phyloP scores from a whole-genome alignment of 768 basidiomycete genomes.

The Tylopilus sp. region DNA sequence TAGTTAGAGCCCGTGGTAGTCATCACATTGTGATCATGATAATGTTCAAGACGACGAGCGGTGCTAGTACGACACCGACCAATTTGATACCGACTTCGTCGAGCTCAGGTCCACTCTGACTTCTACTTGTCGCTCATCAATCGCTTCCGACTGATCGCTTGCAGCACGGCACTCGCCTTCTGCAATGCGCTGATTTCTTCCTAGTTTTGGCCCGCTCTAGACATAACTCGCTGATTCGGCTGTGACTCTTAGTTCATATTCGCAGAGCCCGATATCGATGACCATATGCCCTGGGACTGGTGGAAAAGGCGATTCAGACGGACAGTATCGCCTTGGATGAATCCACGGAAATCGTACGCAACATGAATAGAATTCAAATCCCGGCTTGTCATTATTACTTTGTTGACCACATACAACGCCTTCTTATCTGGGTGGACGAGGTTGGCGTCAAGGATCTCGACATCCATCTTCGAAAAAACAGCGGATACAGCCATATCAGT shows the following conservation, averaged over 20 bases:
- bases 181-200: too few species aligned
- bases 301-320: too few species aligned
- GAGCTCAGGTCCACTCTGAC: too few species aligned
- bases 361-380: neutral
- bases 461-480: constrained; percentile 5
- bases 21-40: too few species aligned
- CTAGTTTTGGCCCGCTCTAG: neutral
- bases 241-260: constrained; percentile 9
- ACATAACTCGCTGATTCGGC: too few species aligned
- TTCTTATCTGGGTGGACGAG: constrained; percentile 14
- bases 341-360: constrained; percentile 8
- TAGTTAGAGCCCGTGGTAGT: too few species aligned
- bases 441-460: neutral
- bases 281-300: neutral
- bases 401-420: constrained; percentile 14
- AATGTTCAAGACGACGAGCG: too few species aligned
- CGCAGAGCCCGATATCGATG: constrained; percentile 9
- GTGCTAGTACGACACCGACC: too few species aligned
- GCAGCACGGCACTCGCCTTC: constrained; percentile 10
- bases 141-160: too few species aligned
- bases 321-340: constrained; percentile 6
- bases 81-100: too few species aligned
- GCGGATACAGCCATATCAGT: constrained; percentile 13
- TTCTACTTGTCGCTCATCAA: too few species aligned
- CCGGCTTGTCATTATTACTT: constrained; percentile 19